Evolutionary conservation across 345 rosid genomes (phyloP).

Genomic region (Kernera saxatilis): DNA sequence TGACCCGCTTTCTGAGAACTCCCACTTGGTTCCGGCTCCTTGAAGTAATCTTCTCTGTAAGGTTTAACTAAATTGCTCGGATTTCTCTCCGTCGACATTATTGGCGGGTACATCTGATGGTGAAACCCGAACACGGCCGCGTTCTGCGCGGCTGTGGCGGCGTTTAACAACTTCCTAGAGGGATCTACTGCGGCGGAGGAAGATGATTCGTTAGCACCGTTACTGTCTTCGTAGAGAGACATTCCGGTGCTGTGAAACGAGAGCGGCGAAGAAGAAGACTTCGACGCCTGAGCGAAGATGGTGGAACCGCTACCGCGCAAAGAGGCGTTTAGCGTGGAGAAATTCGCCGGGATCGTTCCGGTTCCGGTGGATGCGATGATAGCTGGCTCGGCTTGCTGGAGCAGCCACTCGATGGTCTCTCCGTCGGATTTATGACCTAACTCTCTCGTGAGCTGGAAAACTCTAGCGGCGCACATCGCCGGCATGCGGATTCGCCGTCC

Average conservation of each 20-base stretch:
- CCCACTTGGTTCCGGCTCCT: slow-evolving; percentile 43
- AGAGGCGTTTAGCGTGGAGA: slow-evolving; percentile 66
- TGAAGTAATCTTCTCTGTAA: slow-evolving; percentile 65
- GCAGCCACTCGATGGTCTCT: slow-evolving; percentile 80
- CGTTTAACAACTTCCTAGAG: slow-evolving; percentile 32
- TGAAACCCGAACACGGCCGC: slow-evolving; percentile 49
- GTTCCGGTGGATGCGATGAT: slow-evolving; percentile 75
- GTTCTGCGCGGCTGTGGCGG: slow-evolving; percentile 22
- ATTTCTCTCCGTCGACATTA: slow-evolving; percentile 34
- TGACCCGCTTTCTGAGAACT: slow-evolving; percentile 45
- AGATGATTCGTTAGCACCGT: slow-evolving; percentile 21
- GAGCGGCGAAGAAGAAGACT: slow-evolving; percentile 50
- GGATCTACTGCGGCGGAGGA: slow-evolving; percentile 13
- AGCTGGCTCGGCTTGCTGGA: slow-evolving; percentile 79
- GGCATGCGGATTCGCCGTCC: slow-evolving; percentile 90
- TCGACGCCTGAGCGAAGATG: slow-evolving; percentile 49
- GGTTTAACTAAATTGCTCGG: slow-evolving; percentile 41
- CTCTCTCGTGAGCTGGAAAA: slow-evolving; percentile 71
- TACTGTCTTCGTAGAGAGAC: slow-evolving; percentile 37
- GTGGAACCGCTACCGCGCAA: slow-evolving; percentile 62
- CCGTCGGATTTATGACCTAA: slow-evolving; percentile 81
- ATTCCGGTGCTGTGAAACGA: slow-evolving; percentile 52
- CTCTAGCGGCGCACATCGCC: slow-evolving; percentile 77
- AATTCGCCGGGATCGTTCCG: slow-evolving; percentile 85
- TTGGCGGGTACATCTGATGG: slow-evolving; percentile 50